These are phyloP conservation scores for Oryza meyeriana DNA, from an alignment of 176 grass and related monocot species.

Conservation along the genomic window DNA sequence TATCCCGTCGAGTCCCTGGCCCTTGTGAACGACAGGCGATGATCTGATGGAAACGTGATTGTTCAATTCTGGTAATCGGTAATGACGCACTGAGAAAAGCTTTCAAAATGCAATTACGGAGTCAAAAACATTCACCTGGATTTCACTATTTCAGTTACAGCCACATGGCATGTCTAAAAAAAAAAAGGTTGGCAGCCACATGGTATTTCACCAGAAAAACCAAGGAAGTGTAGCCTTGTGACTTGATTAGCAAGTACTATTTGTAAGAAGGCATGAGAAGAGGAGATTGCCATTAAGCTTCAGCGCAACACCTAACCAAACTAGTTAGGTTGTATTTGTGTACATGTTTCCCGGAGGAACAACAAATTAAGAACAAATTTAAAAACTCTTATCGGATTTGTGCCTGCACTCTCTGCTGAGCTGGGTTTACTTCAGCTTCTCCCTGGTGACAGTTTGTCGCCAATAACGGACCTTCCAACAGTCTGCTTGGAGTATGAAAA, in stretches of 20 bases:
- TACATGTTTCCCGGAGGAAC: not conserved
- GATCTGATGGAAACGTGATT: not conserved
- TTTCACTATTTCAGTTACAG: not conserved
- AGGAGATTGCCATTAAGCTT: not conserved
- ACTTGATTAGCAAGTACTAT: not conserved
- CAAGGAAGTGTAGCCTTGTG: too few relatives aligned
- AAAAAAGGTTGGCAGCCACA: too few relatives aligned
- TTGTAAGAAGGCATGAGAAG: not conserved
- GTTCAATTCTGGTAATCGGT: not conserved
- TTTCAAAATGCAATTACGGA: not conserved
- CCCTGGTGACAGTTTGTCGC: conserved; percentile 67
- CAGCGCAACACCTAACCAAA: not conserved
- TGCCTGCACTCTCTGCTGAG: conserved; percentile 35
- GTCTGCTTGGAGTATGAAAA: conserved; percentile 83
- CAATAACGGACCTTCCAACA: conserved; percentile 70
- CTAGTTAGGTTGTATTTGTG: not conserved
- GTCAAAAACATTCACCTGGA: not conserved
- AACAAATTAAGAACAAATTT: too few relatives aligned
- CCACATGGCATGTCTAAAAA: too few relatives aligned
- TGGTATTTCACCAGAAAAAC: too few relatives aligned
- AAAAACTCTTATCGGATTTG: conserved; percentile 41
- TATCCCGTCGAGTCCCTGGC: not conserved
- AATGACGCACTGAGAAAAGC: not conserved
- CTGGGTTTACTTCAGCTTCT: conserved; percentile 41
- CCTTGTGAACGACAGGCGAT: too few relatives aligned